Percentiles rank a stretch among this genome's conserved stretches.
These are phyloP conservation scores for Verticillium albo-atrum DNA, from an alignment of 2,329 filamentous ascomycete genomes.

Conservation along the genomic window DNA sequence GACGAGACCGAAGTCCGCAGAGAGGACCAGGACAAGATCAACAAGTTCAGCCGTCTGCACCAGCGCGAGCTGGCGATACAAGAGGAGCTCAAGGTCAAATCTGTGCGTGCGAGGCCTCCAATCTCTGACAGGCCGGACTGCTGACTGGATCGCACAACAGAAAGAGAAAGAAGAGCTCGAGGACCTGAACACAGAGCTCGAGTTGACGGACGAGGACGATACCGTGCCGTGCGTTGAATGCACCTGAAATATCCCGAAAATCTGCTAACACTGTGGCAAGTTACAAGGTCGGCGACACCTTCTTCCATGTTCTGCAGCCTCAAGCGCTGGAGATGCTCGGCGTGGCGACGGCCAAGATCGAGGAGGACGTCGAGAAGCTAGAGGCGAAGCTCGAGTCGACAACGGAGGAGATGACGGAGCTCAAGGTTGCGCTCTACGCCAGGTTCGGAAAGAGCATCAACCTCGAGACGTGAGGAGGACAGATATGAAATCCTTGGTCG, in stretches of 20 bases:
- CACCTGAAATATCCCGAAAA: neutral
- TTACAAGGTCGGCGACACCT: conserved; percentile 95
- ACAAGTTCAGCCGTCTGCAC: conserved; percentile 91
- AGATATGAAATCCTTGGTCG: neutral
- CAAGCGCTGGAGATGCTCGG: conserved; percentile 85
- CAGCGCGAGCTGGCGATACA: conserved; percentile 76
- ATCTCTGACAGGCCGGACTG: neutral
- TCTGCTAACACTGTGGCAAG: conserved; percentile 38
- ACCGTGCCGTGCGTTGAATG: conserved; percentile 68
- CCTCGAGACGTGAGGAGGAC: conserved; percentile 66
- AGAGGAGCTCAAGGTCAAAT: conserved; percentile 75
- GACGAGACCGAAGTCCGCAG: conserved; percentile 92
- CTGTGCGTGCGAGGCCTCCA: conserved; percentile 46
- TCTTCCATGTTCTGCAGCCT: conserved; percentile 78
- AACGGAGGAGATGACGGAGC: conserved; percentile 79
- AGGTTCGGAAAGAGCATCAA: conserved; percentile 97
- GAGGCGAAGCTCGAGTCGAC: conserved; percentile 73
- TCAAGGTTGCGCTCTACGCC: conserved; percentile 91
- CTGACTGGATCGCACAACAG: conserved; percentile 40
- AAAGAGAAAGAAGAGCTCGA: conserved; percentile 99
- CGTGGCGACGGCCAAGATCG: conserved; percentile 65
- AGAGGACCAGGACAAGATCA: conserved; percentile 99
- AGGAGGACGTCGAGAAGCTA: conserved; percentile 68
- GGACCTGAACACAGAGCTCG: conserved; percentile 84
- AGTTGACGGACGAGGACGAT: conserved; percentile 93